Conservation (phyloP, 2,329 filamentous ascomycete genomes). For the Didymella pinodella region DNA sequence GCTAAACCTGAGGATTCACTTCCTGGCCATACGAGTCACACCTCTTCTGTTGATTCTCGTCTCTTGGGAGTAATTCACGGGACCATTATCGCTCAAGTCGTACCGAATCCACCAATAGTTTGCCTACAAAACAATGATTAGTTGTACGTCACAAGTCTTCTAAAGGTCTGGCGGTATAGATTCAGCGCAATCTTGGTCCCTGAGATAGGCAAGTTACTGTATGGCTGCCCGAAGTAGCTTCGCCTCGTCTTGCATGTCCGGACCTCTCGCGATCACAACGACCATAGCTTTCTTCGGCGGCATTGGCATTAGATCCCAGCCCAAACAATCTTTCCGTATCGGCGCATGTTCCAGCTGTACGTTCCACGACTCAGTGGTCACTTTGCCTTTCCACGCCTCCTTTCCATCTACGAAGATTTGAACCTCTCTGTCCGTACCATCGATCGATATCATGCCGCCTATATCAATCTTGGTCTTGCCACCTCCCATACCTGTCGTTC, state of each 20-base stretch:
- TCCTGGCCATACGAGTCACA: too few species aligned
- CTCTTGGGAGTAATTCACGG: too few species aligned
- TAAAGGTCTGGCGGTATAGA: too few species aligned
- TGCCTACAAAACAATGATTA: too few species aligned
- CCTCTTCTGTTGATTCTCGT: too few species aligned
- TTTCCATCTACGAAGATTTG: slow-evolving; percentile 35
- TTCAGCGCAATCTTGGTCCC: too few species aligned
- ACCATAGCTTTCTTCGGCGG: slow-evolving; percentile 29
- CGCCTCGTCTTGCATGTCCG: slow-evolving; percentile 5
- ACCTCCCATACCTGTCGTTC: background rate
- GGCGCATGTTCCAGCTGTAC: slow-evolving; percentile 18
- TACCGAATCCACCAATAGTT: too few species aligned
- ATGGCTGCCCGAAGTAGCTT: slow-evolving; percentile 23
- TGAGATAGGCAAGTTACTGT: background rate
- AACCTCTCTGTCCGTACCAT: slow-evolving; percentile 5
- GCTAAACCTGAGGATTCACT: too few species aligned
- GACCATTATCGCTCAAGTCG: too few species aligned
- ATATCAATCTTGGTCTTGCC: background rate
- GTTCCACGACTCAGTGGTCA: slow-evolving; percentile 14
- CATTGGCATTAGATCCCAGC: slow-evolving; percentile 39
- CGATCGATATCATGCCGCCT: slow-evolving; percentile 5
- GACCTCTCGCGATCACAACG: slow-evolving; percentile 28
- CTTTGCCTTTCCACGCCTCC: slow-evolving; percentile 2
- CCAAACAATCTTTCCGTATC: slow-evolving; percentile 22
- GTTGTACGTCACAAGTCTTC: too few species aligned